phyloP scores from a whole-genome alignment of 2,329 filamentous ascomycete genomes.

The Phyllosticta ampelicida region DNA sequence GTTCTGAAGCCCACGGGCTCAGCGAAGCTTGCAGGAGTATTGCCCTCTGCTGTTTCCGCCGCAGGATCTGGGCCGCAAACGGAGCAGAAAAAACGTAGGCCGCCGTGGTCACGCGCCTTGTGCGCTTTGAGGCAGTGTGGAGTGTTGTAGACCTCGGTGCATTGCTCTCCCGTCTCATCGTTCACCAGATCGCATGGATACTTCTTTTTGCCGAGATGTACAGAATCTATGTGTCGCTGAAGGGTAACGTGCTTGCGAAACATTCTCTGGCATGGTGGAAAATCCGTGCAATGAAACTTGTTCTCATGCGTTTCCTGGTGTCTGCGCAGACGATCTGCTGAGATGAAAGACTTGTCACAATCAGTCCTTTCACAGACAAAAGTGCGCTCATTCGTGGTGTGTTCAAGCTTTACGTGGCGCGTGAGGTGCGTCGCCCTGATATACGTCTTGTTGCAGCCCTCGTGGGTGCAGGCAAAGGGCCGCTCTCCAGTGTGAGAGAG shows the following conservation, averaged over 20 bases:
- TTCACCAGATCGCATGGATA: constrained; percentile 58
- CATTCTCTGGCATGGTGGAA: constrained; percentile 58
- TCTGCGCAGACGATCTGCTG: constrained; percentile 62
- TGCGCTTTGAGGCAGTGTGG: constrained; percentile 62
- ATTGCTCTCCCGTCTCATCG: constrained; percentile 42
- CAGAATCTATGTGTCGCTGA: constrained; percentile 67
- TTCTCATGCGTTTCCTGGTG: constrained; percentile 72
- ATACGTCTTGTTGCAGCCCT: constrained; percentile 71
- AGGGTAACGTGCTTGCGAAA: constrained; percentile 86
- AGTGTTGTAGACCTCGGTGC: constrained; percentile 62
- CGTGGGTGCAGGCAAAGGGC: constrained; percentile 60
- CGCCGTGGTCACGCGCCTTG: constrained; percentile 56
- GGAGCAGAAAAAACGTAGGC: constrained; percentile 63
- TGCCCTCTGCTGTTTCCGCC: constrained; percentile 20
- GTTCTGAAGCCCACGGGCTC: constrained; percentile 50
- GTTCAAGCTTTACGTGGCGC: constrained; percentile 73
- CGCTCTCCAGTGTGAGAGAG: constrained; percentile 79
- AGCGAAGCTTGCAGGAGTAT: constrained; percentile 10
- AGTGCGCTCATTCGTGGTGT: constrained; percentile 50
- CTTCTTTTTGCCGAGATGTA: constrained; percentile 61
- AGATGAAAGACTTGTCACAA: constrained; percentile 74
- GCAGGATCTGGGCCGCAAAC: constrained; percentile 48
- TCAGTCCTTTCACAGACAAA: constrained; percentile 60
- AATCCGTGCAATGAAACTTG: constrained; percentile 61
- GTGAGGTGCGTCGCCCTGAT: constrained; percentile 77